A percentile compares a stretch with the other conserved stretches of the same genome.
Evolutionary conservation across 805 yeast genomes (phyloP).

Genomic region (Blastobotrys attinorum): DNA sequence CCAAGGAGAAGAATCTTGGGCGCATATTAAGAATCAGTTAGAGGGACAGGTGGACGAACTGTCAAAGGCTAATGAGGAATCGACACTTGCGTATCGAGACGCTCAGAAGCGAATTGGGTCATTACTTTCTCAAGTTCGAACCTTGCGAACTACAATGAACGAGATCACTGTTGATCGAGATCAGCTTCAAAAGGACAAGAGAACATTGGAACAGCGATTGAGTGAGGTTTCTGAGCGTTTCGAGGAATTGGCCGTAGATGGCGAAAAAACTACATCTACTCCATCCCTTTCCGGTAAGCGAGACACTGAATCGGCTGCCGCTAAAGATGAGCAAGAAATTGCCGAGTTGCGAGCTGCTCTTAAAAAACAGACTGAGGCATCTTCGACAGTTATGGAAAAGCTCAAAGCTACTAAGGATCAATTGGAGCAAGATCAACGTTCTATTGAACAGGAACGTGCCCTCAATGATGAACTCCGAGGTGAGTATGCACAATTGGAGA

Average conservation of each 20-base stretch:
- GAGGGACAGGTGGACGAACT: slow-evolving; percentile 27
- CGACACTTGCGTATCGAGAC: slow-evolving; percentile 37
- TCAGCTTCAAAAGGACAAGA: slow-evolving; percentile 43
- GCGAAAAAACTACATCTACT: no score
- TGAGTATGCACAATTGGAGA: slow-evolving; percentile 29
- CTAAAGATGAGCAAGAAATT: no score
- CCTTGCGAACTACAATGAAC: slow-evolving; percentile 50
- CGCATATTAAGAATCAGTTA: slow-evolving; percentile 11
- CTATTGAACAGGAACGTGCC: slow-evolving; percentile 18
- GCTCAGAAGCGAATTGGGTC: slow-evolving; percentile 39
- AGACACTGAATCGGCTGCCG: no score
- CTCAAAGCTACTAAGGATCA: slow-evolving; percentile 28
- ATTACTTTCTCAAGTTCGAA: slow-evolving; percentile 44
- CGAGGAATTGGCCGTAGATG: slow-evolving; percentile 20
- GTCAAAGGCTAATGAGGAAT: slow-evolving; percentile 36
- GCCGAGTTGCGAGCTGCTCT: slow-evolving; percentile 12
- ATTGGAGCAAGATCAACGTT: slow-evolving; percentile 25
- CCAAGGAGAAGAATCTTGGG: slow-evolving; percentile 4
- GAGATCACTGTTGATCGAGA: slow-evolving; percentile 59
- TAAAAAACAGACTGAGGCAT: slow-evolving; percentile 14
- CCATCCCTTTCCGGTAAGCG: no score
- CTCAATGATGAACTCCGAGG: slow-evolving; percentile 19
- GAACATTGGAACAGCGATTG: slow-evolving; percentile 38
- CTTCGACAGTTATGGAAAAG: slow-evolving; percentile 10
- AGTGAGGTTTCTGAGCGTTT: slow-evolving; percentile 35